Evolutionary conservation across 1,139 yeast species (phyloP), one percentile per base, ranked within the genome.

Genomic region (Hyphopichia fennica): DNA sequence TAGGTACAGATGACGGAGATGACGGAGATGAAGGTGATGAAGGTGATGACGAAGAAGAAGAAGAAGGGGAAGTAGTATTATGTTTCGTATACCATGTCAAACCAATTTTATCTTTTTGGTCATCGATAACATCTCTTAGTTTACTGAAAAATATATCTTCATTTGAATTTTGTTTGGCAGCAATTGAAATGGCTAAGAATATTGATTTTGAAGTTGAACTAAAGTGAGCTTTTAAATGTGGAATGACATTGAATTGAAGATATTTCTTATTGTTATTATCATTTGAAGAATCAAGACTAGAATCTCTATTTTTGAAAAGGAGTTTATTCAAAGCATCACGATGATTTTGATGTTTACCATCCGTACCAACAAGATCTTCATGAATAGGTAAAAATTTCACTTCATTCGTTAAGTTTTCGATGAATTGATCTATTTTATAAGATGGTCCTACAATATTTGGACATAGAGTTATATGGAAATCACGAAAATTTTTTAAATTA

Each of bases 381-480:
- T 39, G 37, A 9, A 45, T 22, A 7, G 17, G 2, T 27, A 45
- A 20, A 13, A 23, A 9, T 14, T 32, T 32, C 13, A 40, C 27
- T 8, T 38, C 42, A n/a, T 31, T 17, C 13, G 13, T 10, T 8
- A 45, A 14, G n/a, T 39, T 39, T 17, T 34, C 33, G 5, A 39
- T 16, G 11, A 41, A 38, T 20, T 41, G 32, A n/a, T 39, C 35
- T 15, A 45, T 38, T 11, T 35, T 37, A 22, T 35, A 38, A 7
- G 30, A 16, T 3, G 34, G 41, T 4, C 45, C 45, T 8, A 13
- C n/a, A 5, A 43, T 25, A 28, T 45, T 45, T 17, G 37, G 37
- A 16, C 31, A 27, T 9, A 45, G 17, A 4, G 48, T 36, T 17
- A 45, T 44, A 30, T 45, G 48, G 29, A 41, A 40, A 33, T 38